These are phyloP conservation scores for Boletus vinaceobasis DNA, from an alignment of 768 basidiomycete genomes.

Conservation along the genomic window DNA sequence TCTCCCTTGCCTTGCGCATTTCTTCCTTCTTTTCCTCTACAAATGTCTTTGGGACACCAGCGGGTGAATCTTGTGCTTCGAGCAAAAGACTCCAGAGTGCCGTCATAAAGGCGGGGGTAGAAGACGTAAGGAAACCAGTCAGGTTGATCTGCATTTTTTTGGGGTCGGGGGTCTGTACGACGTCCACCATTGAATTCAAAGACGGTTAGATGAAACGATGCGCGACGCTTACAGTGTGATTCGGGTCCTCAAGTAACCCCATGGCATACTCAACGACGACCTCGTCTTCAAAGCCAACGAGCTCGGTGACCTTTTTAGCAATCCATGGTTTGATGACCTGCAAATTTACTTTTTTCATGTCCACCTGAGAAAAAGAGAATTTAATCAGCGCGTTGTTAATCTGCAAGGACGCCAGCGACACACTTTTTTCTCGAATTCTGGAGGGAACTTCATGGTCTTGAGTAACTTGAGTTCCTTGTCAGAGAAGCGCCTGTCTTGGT, in stretches of 20 bases:
- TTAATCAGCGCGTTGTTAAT: not conserved
- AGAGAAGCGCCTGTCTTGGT: slow-evolving; percentile 89
- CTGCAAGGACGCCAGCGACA: slow-evolving; percentile 1
- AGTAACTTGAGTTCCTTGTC: slow-evolving; percentile 93
- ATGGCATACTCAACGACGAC: slow-evolving; percentile 95
- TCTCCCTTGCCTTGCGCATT: slow-evolving; percentile 67
- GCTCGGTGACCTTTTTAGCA: slow-evolving; percentile 84
- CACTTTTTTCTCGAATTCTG: slow-evolving; percentile 86
- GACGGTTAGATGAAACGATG: too few relatives aligned
- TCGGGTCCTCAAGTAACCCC: slow-evolving; percentile 85
- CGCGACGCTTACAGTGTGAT: slow-evolving; percentile 61
- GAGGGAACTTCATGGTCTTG: slow-evolving; percentile 86
- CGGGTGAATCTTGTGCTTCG: slow-evolving; percentile 85
- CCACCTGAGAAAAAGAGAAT: slow-evolving; percentile 52
- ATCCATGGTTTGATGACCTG: slow-evolving; percentile 94
- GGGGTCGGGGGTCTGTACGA: slow-evolving; percentile 76
- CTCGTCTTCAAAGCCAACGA: slow-evolving; percentile 95
- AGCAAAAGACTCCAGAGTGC: slow-evolving; percentile 89
- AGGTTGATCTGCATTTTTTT: slow-evolving; percentile 94
- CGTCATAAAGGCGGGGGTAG: slow-evolving; percentile 84
- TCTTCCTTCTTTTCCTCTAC: slow-evolving; percentile 92
- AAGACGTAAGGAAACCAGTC: slow-evolving; percentile 86
- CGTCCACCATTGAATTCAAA: not conserved
- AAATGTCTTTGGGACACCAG: slow-evolving; percentile 87
- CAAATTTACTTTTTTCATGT: slow-evolving; percentile 93